These are phyloP conservation scores for Acanthochlamys bracteata DNA, from an alignment of 106 monocot species.

Conservation along the genomic window DNA sequence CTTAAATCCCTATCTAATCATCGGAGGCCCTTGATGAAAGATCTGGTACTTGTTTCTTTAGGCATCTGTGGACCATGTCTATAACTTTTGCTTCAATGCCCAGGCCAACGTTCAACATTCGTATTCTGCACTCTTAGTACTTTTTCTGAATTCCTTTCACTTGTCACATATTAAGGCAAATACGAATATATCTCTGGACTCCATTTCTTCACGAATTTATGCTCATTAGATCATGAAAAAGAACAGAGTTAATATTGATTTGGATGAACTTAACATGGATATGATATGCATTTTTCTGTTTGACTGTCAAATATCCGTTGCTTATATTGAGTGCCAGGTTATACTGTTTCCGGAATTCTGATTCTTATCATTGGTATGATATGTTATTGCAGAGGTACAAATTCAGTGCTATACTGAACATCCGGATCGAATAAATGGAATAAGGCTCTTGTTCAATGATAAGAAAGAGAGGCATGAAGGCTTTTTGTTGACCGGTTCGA, in stretches of 20 bases:
- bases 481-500: constrained; percentile 28
- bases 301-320: too few species aligned
- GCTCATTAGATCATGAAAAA: neutral
- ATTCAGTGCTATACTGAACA: too few species aligned
- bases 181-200: neutral
- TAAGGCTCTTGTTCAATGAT: constrained; percentile 4
- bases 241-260: neutral
- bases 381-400: too few species aligned
- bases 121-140: constrained; percentile 38
- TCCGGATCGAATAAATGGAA: too few species aligned
- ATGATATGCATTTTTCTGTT: too few species aligned
- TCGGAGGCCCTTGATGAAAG: constrained; percentile 32
- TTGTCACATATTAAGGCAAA: constrained; percentile 16
- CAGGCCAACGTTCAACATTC: constrained; percentile 20
- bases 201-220: too few species aligned
- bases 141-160: constrained; percentile 25
- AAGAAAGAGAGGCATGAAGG: constrained; percentile 8
- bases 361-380: too few species aligned
- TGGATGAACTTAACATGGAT: too few species aligned
- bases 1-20: constrained; percentile 24
- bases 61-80: constrained; percentile 28
- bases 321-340: too few species aligned
- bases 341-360: too few species aligned
- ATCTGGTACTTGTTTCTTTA: constrained; percentile 44
- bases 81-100: constrained; percentile 36